Conservation (phyloP, 1,139 yeast genomes). For the Suhomyces panamericanus region DNA sequence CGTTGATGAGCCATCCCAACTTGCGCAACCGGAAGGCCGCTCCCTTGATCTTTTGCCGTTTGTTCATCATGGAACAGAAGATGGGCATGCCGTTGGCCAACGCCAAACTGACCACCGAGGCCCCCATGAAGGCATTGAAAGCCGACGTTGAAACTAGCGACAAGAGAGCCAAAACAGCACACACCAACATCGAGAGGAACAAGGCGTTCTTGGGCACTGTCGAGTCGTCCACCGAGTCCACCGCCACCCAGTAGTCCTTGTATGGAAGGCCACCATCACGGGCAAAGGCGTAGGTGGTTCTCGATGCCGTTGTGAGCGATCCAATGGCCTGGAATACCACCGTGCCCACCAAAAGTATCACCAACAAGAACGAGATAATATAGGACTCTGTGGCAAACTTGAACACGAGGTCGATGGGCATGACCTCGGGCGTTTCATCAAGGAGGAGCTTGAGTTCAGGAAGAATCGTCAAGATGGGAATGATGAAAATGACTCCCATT, state of each 20-base stretch:
- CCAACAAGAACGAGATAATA: slow-evolving; percentile 65
- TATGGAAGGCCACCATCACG: slow-evolving; percentile 87
- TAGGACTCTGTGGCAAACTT: slow-evolving; percentile 68
- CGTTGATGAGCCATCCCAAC: slow-evolving; percentile 65
- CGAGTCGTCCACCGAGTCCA: slow-evolving; percentile 57
- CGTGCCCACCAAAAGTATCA: slow-evolving; percentile 67
- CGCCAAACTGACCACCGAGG: slow-evolving; percentile 77
- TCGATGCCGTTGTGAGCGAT: slow-evolving; percentile 78
- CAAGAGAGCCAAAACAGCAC: slow-evolving; percentile 59
- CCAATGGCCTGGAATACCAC: slow-evolving; percentile 78
- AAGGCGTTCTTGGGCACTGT: slow-evolving; percentile 73
- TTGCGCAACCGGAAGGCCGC: slow-evolving; percentile 68
- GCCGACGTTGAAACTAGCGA: slow-evolving; percentile 74
- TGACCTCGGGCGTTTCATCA: slow-evolving; percentile 61
- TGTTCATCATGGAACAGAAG: slow-evolving; percentile 58
- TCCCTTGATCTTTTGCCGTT: slow-evolving; percentile 63
- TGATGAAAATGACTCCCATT: slow-evolving; percentile 69
- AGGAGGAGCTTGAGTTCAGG: slow-evolving; percentile 61
- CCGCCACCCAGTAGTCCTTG: slow-evolving; percentile 62
- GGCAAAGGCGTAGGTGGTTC: slow-evolving; percentile 84
- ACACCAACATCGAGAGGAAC: slow-evolving; percentile 64
- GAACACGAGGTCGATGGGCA: slow-evolving; percentile 68
- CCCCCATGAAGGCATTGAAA: slow-evolving; percentile 81
- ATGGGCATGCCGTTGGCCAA: slow-evolving; percentile 80
- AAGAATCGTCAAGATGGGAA: slow-evolving; percentile 68